Evolutionary conservation across 2,329 filamentous ascomycete species (phyloP), one percentile per base, ranked within the genome.

Genomic region (Aspergillus brasiliensis): DNA sequence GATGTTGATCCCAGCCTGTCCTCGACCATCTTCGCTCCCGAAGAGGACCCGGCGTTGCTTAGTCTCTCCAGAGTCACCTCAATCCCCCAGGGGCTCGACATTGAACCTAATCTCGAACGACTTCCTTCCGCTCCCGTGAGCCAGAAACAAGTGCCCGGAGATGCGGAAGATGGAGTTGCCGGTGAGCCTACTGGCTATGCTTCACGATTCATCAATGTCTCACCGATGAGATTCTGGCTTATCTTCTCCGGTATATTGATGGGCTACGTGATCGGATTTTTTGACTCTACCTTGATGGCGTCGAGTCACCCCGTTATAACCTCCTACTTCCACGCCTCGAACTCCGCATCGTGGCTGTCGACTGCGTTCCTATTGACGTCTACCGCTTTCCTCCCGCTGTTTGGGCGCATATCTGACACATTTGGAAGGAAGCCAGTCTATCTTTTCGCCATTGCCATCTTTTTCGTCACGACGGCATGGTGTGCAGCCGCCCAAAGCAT

Each of bases 261-360:
- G n/a, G 80, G 81, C 4, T 84, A 85, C 68, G 84, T 88, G 62
- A 74, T 81, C 57, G 77, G 73, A 8, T 86, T 82, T 71, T 93
- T 94, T 70, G 91, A 94, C 78, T 84, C 85, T 10, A 94, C 90
- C 3, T 84, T 94, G 65, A 92, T 94, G 90, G 90, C 90, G 4
- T 91, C 89, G 2, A 88, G 84, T 44, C 91, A 95, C 73, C 90
- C 91, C 0, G 89, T 91, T 59, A 92, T 94, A 62, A 92, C 90
- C 0, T 92, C 89, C 0, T 87, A 93, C 73, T 94, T 94, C 74
- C 80, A 87, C 62, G 85, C 89, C 51, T 90, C 90, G 31, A 92
- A 94, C 73, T 86, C 86, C 49, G 91, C 91, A 3, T 92, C 90
- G 2, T 95, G 91, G 91, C 81, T 94, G 4, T 92, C 90, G 1